phyloP scores from a whole-genome alignment of 2,329 filamentous ascomycete genomes.

The Trichophyton verrucosum region DNA sequence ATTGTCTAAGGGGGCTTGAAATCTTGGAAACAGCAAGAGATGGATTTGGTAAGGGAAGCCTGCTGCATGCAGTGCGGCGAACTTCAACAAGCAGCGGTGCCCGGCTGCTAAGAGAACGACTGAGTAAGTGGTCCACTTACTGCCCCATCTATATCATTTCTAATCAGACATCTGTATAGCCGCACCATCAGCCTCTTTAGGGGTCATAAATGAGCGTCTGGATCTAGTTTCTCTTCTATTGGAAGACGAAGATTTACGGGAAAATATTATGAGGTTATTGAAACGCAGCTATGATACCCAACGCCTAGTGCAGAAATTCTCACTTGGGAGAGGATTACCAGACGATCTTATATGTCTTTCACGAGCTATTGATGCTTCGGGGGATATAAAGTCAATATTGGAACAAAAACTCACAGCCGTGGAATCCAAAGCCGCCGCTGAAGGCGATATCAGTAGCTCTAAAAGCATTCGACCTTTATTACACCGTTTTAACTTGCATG shows the following conservation, averaged over 20 bases:
- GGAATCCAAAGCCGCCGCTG: constrained; percentile 15
- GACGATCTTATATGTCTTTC: constrained; percentile 80
- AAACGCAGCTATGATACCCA: constrained; percentile 72
- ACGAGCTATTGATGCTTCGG: constrained; percentile 63
- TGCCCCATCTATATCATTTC: neutral
- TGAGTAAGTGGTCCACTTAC: constrained; percentile 41
- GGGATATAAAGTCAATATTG: constrained; percentile 43
- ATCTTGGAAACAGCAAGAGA: constrained; percentile 79
- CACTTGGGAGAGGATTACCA: constrained; percentile 77
- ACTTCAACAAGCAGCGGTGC: constrained; percentile 89
- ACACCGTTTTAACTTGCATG: constrained; percentile 39
- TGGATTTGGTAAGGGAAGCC: constrained; percentile 63
- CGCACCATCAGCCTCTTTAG: constrained; percentile 75
- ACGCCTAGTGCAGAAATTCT: constrained; percentile 85
- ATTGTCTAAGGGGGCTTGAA: constrained; percentile 78
- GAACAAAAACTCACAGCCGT: constrained; percentile 14
- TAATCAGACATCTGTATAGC: constrained; percentile 28
- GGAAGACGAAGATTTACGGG: constrained; percentile 52
- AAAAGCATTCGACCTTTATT: constrained; percentile 23
- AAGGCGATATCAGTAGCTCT: constrained; percentile 20
- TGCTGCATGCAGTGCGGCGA: constrained; percentile 76
- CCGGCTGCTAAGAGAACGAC: constrained; percentile 67
- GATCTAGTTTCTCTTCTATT: constrained; percentile 71
- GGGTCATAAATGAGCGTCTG: constrained; percentile 64
- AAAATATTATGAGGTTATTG: constrained; percentile 56